phyloP scores from a whole-genome alignment of 768 basidiomycete species.

The Mycena epipterygia region DNA sequence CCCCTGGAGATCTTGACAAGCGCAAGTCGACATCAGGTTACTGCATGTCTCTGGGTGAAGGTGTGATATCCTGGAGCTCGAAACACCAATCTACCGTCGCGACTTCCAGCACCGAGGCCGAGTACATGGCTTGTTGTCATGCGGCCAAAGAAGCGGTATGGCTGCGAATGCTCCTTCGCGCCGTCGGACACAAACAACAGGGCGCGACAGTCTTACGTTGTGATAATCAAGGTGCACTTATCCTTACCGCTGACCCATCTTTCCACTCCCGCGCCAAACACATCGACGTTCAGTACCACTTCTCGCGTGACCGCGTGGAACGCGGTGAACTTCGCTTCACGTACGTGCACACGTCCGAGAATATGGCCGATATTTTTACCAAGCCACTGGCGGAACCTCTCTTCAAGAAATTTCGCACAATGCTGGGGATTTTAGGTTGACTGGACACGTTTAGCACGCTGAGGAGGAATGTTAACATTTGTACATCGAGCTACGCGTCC shows the following conservation, averaged over 20 bases:
- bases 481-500: neutral
- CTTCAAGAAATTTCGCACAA: constrained; percentile 12
- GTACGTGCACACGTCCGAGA: constrained; percentile 44
- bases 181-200: neutral
- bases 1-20: neutral
- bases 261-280: constrained; percentile 49
- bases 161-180: constrained; percentile 19
- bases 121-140: constrained; percentile 44
- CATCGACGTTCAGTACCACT: constrained; percentile 49
- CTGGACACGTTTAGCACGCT: constrained; percentile 20
- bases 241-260: constrained; percentile 39
- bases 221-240: constrained; percentile 46
- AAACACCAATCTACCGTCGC: constrained; percentile 43
- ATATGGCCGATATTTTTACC: constrained; percentile 54
- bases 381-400: constrained; percentile 42
- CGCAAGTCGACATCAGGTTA: constrained; percentile 12
- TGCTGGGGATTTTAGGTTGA: constrained; percentile 21
- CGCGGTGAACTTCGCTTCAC: constrained; percentile 38
- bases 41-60: constrained; percentile 2
- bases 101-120: constrained; percentile 33
- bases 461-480: constrained; percentile 1
- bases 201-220: constrained; percentile 11
- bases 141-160: constrained; percentile 40
- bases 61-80: constrained; percentile 22
- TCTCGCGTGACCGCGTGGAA: constrained; percentile 46